Conservation (phyloP, 2,329 filamentous ascomycete genomes). For the Trichoderma breve region DNA sequence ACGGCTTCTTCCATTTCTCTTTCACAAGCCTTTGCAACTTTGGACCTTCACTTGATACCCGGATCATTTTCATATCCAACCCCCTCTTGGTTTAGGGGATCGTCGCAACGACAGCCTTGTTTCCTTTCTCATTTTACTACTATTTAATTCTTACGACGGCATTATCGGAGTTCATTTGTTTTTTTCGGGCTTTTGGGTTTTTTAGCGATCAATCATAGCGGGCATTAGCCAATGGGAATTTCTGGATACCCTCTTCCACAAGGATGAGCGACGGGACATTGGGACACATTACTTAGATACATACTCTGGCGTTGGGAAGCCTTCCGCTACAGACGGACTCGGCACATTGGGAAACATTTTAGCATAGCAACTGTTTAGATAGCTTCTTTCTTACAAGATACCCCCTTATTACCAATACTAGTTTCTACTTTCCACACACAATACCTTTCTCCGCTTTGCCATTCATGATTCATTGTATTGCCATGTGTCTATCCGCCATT, state of each 20-base stretch:
- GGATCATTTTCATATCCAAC: neutral
- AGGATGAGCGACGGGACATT: constrained; percentile 6
- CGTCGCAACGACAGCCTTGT: constrained; percentile 3
- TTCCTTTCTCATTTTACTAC: neutral
- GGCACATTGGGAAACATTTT: neutral
- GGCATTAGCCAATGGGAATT: constrained; percentile 1
- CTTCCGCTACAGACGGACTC: constrained; percentile 5
- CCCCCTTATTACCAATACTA: constrained; percentile 7
- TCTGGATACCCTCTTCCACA: constrained; percentile 9
- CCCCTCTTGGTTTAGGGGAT: neutral
- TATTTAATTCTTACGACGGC: constrained; percentile 17
- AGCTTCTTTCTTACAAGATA: constrained; percentile 15
- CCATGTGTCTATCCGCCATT: constrained; percentile 6
- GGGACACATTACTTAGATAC: neutral
- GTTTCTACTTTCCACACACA: neutral
- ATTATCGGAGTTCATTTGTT: constrained; percentile 15
- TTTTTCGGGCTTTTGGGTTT: neutral
- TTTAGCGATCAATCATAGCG: constrained; percentile 16
- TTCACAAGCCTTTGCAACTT: neutral
- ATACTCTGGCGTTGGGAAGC: constrained; percentile 14
- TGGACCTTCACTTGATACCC: constrained; percentile 12
- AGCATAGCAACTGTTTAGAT: constrained; percentile 16
- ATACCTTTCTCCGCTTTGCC: neutral
- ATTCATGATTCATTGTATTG: neutral
- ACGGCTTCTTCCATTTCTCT: constrained; percentile 1